These are phyloP conservation scores for Lipomyces sp. DNA, from an alignment of 805 yeast genomes.

Conservation along the genomic window DNA sequence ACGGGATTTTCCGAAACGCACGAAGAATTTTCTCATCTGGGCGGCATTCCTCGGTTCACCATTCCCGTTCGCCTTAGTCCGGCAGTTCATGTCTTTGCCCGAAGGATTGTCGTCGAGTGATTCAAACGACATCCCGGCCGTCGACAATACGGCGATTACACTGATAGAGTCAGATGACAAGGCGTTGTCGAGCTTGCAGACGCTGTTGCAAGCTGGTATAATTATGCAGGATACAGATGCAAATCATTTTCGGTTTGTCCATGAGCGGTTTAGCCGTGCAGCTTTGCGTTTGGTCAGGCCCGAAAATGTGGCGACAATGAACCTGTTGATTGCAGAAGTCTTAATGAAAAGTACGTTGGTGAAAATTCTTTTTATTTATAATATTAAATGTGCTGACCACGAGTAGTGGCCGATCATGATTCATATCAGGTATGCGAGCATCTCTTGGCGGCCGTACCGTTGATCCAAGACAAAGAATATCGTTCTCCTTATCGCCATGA, in stretches of 20 bases:
- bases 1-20: constrained; percentile 32
- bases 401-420: constrained; percentile 17
- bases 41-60: constrained; percentile 34
- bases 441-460: constrained; percentile 23
- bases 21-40: constrained; percentile 32
- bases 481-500: constrained; percentile 29
- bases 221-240: constrained; percentile 12
- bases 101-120: constrained; percentile 32
- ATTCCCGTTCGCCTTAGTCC: constrained; percentile 33
- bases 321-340: constrained; percentile 29
- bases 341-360: constrained; percentile 23
- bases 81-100: constrained; percentile 20
- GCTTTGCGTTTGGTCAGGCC: constrained; percentile 21
- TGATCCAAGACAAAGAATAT: constrained; percentile 24
- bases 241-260: constrained; percentile 25
- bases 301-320: constrained; percentile 29
- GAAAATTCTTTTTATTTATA: background rate
- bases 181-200: constrained; percentile 35
- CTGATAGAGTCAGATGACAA: constrained; percentile 31
- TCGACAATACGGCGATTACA: constrained; percentile 15
- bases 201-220: constrained; percentile 27
- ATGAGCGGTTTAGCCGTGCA: constrained; percentile 23
- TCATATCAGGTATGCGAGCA: constrained; percentile 28
- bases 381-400: background rate
- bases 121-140: constrained; percentile 19